These are phyloP conservation scores for Diutina ranongensis DNA, from an alignment of 1,139 yeast species.

Conservation along the genomic window DNA sequence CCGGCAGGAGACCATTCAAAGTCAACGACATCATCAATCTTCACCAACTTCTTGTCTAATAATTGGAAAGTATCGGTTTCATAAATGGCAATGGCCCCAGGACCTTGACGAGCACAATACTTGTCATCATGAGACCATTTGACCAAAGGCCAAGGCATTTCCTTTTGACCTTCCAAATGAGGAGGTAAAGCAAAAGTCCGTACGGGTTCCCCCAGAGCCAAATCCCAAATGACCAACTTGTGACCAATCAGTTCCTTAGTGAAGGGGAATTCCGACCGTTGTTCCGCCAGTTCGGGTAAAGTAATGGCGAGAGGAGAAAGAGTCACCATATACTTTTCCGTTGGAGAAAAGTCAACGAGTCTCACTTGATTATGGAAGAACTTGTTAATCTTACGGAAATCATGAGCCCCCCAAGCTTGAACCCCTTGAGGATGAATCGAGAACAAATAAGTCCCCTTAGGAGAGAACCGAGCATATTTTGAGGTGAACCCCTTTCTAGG, in stretches of 20 bases:
- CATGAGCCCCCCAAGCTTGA: constrained; percentile 91
- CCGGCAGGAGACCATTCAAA: constrained; percentile 95
- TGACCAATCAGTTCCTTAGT: constrained; percentile 87
- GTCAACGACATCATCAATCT: constrained; percentile 78
- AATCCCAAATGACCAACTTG: constrained; percentile 89
- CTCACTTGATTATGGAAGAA: constrained; percentile 86
- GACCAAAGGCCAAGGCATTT: constrained; percentile 93
- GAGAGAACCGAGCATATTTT: constrained; percentile 82
- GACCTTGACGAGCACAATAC: constrained; percentile 92
- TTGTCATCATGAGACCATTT: constrained; percentile 94
- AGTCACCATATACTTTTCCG: constrained; percentile 82
- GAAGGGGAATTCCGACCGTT: constrained; percentile 64
- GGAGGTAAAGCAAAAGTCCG: constrained; percentile 90
- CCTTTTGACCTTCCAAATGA: constrained; percentile 52
- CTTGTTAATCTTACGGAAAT: constrained; percentile 63
- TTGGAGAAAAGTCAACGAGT: constrained; percentile 85
- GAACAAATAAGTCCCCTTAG: constrained; percentile 81
- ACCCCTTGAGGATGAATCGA: constrained; percentile 93
- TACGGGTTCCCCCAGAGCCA: constrained; percentile 70
- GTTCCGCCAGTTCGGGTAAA: constrained; percentile 56
- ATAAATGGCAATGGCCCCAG: constrained; percentile 85
- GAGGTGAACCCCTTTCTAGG: constrained; percentile 81
- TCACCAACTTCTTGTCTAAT: constrained; percentile 76
- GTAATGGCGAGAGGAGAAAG: constrained; percentile 79
- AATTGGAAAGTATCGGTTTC: constrained; percentile 59